Evolutionary conservation across 2,329 filamentous ascomycete genomes (phyloP).

Genomic region (Metarhizium humberi): DNA sequence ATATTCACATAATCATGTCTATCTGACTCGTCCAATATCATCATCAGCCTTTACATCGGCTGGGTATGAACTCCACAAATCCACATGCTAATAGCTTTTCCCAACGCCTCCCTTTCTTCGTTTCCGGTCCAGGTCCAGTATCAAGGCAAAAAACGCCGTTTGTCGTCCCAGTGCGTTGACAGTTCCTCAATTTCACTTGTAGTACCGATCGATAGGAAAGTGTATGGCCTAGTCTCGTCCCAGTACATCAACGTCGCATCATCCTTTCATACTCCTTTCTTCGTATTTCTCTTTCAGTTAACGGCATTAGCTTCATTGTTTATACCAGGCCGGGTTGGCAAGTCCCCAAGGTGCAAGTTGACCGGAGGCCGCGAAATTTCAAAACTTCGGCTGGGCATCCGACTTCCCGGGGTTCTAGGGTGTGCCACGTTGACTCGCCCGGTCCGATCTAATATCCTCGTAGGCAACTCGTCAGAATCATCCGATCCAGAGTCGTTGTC

Average conservation of each 20-base stretch:
- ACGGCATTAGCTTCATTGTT: neutral
- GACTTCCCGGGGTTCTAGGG: constrained; percentile 43
- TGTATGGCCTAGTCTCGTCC: neutral
- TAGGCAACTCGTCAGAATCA: constrained; percentile 32
- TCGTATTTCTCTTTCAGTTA: neutral
- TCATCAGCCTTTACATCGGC: neutral
- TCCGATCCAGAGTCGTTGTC: constrained; percentile 29
- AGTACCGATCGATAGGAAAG: neutral
- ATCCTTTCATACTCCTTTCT: neutral
- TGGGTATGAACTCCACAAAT: neutral
- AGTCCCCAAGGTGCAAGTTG: constrained; percentile 3
- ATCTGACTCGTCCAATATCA: neutral
- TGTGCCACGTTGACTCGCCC: constrained; percentile 50
- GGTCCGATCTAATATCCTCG: constrained; percentile 38
- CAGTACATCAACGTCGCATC: too few species aligned
- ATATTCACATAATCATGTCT: neutral
- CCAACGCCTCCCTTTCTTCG: neutral
- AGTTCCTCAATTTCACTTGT: neutral
- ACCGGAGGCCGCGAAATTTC: constrained; percentile 37
- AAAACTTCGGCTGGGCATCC: constrained; percentile 46
- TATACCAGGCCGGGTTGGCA: neutral
- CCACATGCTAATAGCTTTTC: neutral
- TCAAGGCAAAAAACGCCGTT: neutral
- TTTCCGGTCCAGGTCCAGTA: neutral
- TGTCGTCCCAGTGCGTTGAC: neutral